These are phyloP conservation scores for Heterobasidion parviporum DNA, from an alignment of 1,284 basidiomycete species.

Conservation along the genomic window DNA sequence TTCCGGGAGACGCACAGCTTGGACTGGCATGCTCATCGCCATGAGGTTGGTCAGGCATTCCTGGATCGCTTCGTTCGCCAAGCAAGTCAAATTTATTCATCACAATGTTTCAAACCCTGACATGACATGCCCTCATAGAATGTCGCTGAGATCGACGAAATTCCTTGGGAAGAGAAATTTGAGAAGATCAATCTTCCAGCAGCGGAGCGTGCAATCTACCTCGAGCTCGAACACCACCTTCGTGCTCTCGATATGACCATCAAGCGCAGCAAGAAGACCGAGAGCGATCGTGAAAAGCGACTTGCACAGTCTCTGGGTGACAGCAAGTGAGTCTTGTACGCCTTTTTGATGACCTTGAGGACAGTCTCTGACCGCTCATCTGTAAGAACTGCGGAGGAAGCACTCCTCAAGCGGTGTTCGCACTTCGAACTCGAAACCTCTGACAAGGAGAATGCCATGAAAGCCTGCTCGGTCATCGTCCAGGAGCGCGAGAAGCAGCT, in stretches of 20 bases:
- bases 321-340: constrained; percentile 54
- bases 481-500: constrained; percentile 74
- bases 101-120: not conserved
- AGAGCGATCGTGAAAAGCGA: constrained; percentile 86
- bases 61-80: constrained; percentile 80
- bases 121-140: constrained; percentile 44
- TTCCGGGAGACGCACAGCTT: constrained; percentile 90
- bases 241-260: constrained; percentile 85
- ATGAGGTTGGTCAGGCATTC: constrained; percentile 80
- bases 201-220: constrained; percentile 90
- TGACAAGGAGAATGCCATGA: constrained; percentile 72
- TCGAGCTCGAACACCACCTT: constrained; percentile 93
- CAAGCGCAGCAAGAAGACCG: constrained; percentile 77
- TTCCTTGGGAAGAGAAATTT: constrained; percentile 68
- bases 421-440: constrained; percentile 85
- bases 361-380: constrained; percentile 2
- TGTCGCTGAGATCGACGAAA: constrained; percentile 94
- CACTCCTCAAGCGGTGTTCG: constrained; percentile 86
- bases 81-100: constrained; percentile 30
- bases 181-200: constrained; percentile 76
- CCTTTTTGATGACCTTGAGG: not conserved
- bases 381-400: constrained; percentile 77
- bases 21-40: constrained; percentile 87
- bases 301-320: constrained; percentile 83
- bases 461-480: constrained; percentile 89